These are phyloP conservation scores for Crucihimalaya himalaica DNA, from an alignment of 345 rosid genomes.

Conservation along the genomic window DNA sequence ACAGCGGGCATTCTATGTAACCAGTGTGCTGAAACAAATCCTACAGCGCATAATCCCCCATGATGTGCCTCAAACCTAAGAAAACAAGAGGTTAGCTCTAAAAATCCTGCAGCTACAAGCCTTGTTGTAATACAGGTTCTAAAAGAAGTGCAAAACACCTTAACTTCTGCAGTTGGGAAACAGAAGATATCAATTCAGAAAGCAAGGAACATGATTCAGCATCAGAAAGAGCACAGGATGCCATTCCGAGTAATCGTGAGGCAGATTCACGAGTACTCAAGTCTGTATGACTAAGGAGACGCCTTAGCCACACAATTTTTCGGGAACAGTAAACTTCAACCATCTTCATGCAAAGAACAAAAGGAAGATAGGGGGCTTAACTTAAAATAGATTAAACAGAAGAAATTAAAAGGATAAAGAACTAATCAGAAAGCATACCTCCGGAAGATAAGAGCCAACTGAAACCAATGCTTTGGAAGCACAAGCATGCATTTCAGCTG, in stretches of 20 bases:
- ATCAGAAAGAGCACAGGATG: constrained; percentile 74
- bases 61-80: constrained; percentile 81
- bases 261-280: constrained; percentile 86
- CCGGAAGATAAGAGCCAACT: constrained; percentile 76
- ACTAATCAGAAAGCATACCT: constrained; percentile 52
- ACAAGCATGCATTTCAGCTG: constrained; percentile 81
- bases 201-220: constrained; percentile 58
- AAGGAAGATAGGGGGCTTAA: neutral
- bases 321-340: constrained; percentile 65
- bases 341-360: constrained; percentile 49
- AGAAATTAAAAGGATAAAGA: constrained; percentile 3
- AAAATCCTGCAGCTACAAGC: constrained; percentile 11
- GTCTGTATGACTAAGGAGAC: constrained; percentile 74
- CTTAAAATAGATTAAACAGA: constrained; percentile 2
- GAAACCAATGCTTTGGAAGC: constrained; percentile 77
- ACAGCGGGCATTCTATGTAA: constrained; percentile 58
- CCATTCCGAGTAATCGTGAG: constrained; percentile 88
- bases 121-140: constrained; percentile 16
- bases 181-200: constrained; percentile 56
- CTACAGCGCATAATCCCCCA: constrained; percentile 78
- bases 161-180: constrained; percentile 53
- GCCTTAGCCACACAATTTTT: constrained; percentile 80
- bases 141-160: constrained; percentile 49
- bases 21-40: constrained; percentile 79
- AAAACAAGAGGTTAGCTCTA: constrained; percentile 29